These are phyloP conservation scores for Penicillium sp. DNA, from an alignment of 2,329 filamentous ascomycete genomes.

Conservation along the genomic window DNA sequence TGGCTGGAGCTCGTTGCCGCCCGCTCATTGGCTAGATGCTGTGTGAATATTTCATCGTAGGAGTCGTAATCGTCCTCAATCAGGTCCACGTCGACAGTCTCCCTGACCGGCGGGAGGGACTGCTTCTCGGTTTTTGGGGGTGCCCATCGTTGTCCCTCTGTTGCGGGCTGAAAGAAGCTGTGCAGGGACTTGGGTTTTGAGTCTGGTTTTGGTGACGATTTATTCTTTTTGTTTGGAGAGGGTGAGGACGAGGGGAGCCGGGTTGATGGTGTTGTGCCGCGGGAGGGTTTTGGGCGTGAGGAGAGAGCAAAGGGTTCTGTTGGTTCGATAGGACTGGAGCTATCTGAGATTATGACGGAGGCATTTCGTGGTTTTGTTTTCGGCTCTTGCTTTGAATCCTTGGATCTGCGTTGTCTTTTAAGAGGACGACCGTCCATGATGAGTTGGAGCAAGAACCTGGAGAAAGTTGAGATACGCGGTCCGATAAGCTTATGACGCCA, in stretches of 20 bases:
- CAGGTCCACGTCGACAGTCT: conserved; percentile 36
- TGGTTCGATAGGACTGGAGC: conserved; percentile 9
- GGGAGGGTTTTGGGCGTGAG: conserved; percentile 18
- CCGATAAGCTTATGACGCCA: conserved; percentile 23
- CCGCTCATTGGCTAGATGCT: conserved; percentile 31
- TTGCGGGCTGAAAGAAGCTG: conserved; percentile 44
- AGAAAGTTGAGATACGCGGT: conserved; percentile 17
- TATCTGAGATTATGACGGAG: background rate
- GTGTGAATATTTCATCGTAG: conserved; percentile 39
- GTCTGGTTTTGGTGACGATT: conserved; percentile 5
- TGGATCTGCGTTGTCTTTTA: conserved; percentile 40
- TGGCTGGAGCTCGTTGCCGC: conserved; percentile 6
- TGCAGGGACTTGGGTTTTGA: conserved; percentile 39
- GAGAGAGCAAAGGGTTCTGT: conserved; percentile 12
- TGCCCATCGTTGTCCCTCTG: conserved; percentile 42
- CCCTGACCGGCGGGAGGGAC: conserved; percentile 9
- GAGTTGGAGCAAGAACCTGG: conserved; percentile 2
- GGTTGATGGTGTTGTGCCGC: conserved; percentile 4
- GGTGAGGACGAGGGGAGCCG: conserved; percentile 29
- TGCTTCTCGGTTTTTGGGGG: conserved; percentile 28
- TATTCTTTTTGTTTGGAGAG: conserved; percentile 34
- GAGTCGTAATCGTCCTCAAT: conserved; percentile 45
- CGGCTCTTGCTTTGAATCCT: conserved; percentile 16
- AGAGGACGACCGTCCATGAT: conserved; percentile 38
- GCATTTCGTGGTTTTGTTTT: background rate